Evolutionary conservation across 2,329 filamentous ascomycete species (phyloP), one percentile per base, ranked within the genome.

Genomic region (Elsinoe perseae): DNA sequence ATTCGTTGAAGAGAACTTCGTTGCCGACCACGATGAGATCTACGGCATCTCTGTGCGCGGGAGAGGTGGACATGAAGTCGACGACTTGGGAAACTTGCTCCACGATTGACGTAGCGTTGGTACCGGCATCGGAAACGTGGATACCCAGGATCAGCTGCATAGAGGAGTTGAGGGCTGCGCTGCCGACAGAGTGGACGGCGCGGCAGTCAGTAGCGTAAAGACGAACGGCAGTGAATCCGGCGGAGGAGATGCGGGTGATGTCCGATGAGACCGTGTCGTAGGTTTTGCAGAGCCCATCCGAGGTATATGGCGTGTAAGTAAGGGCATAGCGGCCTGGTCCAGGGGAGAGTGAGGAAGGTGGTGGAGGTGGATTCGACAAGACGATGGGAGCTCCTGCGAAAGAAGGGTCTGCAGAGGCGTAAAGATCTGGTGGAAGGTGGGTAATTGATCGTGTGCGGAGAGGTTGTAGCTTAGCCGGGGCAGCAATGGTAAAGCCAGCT

Each of bases 161-260:
- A 59, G 85, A 84, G 71, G 84, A 69, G 64, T 80, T 71, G 66
- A 80, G 72, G 73, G 80, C 84, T 58, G 88, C 87, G 42, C 74
- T 72, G 61, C 88, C 88, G 58, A 96, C 84, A 72, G 81, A 84
- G 69, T 83, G 73, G 59, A 95, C 86, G 56, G 85, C 86, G 73
- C 81, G 78, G 80, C 92, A 97, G 80, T 96, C 91, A 64, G 90
- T 91, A 62, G 86, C 89, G 83, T 97, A 97, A 69, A 93, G 78
- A 71, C 92, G 91, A 56, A 80, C 77, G 28, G 85, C 77, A 63
- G 79, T 84, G 75, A 85, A 86, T 44, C 74, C 74, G 58, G 73
- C 70, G 46, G 65, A 63, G 50, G 70, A 66, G 64, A 77, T 76
- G 60, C 64, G 62, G 58, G 65, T 64, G 60, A 77, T 70, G 63